A percentile compares a stretch with the other conserved stretches of the same genome.
Conservation (phyloP, 176 grass and related monocot species). For the Musa schizocarpa region DNA sequence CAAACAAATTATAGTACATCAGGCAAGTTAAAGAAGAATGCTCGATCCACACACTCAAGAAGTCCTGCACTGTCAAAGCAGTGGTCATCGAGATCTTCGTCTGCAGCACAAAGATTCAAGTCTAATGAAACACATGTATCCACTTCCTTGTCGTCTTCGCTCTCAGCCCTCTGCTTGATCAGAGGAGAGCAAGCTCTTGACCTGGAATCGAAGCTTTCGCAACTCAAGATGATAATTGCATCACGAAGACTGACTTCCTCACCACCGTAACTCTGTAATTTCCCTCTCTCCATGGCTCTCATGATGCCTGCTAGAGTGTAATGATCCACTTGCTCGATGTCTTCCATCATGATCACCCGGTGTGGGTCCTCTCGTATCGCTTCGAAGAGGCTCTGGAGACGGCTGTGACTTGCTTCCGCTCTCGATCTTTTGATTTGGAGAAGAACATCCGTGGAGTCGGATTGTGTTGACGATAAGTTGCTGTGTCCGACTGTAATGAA, state of each 20-base stretch:
- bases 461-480: constrained; percentile 16
- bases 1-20: background rate
- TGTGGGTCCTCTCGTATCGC: constrained; percentile 34
- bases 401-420: constrained; percentile 13
- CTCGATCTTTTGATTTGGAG: constrained; percentile 33
- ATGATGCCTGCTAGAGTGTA: constrained; percentile 28
- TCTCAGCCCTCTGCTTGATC: background rate
- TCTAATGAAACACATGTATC: background rate
- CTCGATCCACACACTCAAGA: background rate
- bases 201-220: no score
- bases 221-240: constrained; percentile 51
- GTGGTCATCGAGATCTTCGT: background rate
- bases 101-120: background rate
- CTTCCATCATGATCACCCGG: constrained; percentile 57
- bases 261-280: constrained; percentile 20
- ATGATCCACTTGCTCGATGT: constrained; percentile 36
- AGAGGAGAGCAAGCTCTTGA: background rate
- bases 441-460: constrained; percentile 28
- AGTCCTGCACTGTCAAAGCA: background rate
- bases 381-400: constrained; percentile 31
- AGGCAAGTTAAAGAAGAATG: background rate
- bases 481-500: constrained; percentile 33
- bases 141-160: background rate
- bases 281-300: constrained; percentile 36
- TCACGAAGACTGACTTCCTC: constrained; percentile 42